These are phyloP conservation scores for Suillus subluteus DNA, from an alignment of 768 basidiomycete species.

Conservation along the genomic window DNA sequence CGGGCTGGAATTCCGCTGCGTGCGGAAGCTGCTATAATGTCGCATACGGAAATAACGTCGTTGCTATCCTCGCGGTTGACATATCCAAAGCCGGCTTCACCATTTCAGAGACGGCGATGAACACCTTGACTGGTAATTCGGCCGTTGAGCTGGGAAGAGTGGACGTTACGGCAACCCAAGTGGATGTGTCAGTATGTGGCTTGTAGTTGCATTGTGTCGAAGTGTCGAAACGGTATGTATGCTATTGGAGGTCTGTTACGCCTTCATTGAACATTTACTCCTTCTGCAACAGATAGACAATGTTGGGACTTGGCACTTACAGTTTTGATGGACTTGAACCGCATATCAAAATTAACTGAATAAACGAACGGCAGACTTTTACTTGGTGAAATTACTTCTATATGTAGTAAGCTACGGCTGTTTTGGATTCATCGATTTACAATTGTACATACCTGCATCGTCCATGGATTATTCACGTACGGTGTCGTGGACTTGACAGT, in stretches of 20 bases:
- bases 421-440: not conserved
- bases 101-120: conserved; percentile 30
- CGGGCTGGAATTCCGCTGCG: conserved; percentile 23
- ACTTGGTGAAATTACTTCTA: not conserved
- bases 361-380: not conserved
- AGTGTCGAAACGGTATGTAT: not conserved
- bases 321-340: not conserved
- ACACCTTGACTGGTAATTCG: conserved; percentile 21
- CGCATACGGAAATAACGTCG: conserved; percentile 34
- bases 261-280: not conserved
- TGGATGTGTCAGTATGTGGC: conserved; percentile 2
- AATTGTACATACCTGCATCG: not conserved
- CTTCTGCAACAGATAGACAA: not conserved
- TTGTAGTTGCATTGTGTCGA: conserved; percentile 1
- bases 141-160: conserved; percentile 24
- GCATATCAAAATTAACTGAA: not conserved
- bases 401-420: not conserved
- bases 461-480: not conserved
- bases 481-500: not conserved
- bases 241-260: no score
- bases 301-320: not conserved
- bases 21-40: conserved; percentile 38
- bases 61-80: conserved; percentile 62
- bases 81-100: conserved; percentile 46
- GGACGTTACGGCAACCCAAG: conserved; percentile 17